Conservation (phyloP, 2,329 filamentous ascomycete species). For the Aspergillus puulaauensis region DNA sequence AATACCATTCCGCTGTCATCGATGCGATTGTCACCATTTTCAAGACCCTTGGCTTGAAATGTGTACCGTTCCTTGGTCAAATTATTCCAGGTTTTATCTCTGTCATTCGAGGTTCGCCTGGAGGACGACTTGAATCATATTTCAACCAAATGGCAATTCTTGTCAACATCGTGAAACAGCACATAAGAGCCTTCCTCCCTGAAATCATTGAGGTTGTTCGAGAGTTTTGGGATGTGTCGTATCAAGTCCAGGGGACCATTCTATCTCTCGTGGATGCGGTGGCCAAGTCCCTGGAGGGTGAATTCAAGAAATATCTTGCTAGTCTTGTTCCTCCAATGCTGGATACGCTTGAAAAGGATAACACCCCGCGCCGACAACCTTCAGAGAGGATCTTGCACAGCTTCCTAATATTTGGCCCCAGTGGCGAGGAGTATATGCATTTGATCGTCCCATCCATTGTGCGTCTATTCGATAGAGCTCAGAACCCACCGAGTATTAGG, state of each 20-base stretch:
- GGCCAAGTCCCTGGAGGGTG: constrained; percentile 86
- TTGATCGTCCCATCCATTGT: constrained; percentile 96
- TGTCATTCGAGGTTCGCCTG: constrained; percentile 80
- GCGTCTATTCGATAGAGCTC: constrained; percentile 84
- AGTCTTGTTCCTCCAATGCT: constrained; percentile 90
- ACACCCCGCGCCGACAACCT: constrained; percentile 69
- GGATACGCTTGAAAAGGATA: constrained; percentile 85
- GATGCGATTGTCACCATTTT: constrained; percentile 99
- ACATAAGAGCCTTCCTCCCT: constrained; percentile 86
- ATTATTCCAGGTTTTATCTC: constrained; percentile 92
- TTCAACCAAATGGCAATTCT: constrained; percentile 95
- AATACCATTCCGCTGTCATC: constrained; percentile 91
- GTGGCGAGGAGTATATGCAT: constrained; percentile 98
- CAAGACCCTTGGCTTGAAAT: constrained; percentile 91
- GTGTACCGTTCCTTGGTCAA: constrained; percentile 87
- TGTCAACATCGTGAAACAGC: constrained; percentile 92
- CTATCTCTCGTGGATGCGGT: constrained; percentile 91
- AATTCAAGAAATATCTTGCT: constrained; percentile 96
- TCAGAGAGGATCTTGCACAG: constrained; percentile 92
- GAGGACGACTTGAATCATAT: constrained; percentile 83
- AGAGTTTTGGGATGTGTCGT: constrained; percentile 83
- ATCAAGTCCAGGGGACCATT: constrained; percentile 85
- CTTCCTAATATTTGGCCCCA: constrained; percentile 92
- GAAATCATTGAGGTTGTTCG: constrained; percentile 83
- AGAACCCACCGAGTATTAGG: constrained; percentile 74